Base-by-base conservation (phyloP, 2,329 filamentous ascomycete genomes). In the Beauveria australis region DNA sequence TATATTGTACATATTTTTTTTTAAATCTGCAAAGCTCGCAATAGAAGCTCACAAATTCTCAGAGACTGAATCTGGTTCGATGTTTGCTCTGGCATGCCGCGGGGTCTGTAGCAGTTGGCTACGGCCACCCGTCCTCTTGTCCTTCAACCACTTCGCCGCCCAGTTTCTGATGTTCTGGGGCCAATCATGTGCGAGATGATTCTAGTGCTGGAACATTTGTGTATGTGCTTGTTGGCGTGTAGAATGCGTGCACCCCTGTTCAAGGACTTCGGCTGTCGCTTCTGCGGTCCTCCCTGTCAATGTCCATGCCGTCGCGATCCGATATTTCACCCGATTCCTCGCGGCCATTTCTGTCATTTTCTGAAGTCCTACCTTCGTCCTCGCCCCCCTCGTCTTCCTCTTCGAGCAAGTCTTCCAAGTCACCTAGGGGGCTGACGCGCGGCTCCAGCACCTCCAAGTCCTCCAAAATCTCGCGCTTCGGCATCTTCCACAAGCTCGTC, bases 401-500 rank as follows among this genome's bases (percentile, higher is more conserved):
- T 58, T 85, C 83, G 53, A 91, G 73, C 65, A 91, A 70, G 64
- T 86, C 86, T 66, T 93, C 89, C 60, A 93, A 79, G 66, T 92
- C 91, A 1, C 89, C 91, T 62, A 97, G 73, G 41, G 91, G 86
- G 73, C 92, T 97, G 41, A 91, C 83, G 65, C 93, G 83, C 54
- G 92, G 89, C 70, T 97, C 93, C 69, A 99, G 70, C 68, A 92
- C 75, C 66, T 96, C 94, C 72, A 96, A 71, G 72, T 99, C 94
- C 76, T 99, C 94, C 65, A 99, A 72, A 56, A 90, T 82, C 65
- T 89, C 86, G 67, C 94, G 81, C 62, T 86, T 86, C 3, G 92
- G 90, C 80, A 99, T 82, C 77, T 96, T 96, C 86, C 91, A 95
- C 67, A 99, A 71, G 70, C 88, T 95, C 3, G 94, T 97, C 43